These are phyloP conservation scores for Isoetes taiwanensis DNA, from an alignment of 75 land plant genomes.

Conservation along the genomic window DNA sequence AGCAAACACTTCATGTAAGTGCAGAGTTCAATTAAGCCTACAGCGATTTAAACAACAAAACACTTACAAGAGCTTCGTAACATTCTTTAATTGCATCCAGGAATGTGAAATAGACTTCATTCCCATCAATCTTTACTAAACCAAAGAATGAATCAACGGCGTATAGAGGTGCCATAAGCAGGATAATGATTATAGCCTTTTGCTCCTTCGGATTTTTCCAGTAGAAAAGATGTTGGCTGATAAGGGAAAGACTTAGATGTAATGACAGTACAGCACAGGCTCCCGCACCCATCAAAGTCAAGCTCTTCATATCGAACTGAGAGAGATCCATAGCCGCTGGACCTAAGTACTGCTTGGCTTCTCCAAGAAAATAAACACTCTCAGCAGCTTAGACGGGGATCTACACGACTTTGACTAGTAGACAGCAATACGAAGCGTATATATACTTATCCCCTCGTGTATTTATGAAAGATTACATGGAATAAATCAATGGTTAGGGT, in stretches of 20 bases:
- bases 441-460: too few relatives aligned
- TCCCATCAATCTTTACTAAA: constrained; percentile 54
- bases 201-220: constrained; percentile 99
- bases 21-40: not conserved
- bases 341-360: too few relatives aligned
- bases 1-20: not conserved
- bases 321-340: constrained; percentile 56
- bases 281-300: constrained; percentile 54
- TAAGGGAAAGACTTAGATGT: constrained; percentile 67
- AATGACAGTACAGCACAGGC: constrained; percentile 42
- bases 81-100: constrained; percentile 86
- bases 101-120: constrained; percentile 63
- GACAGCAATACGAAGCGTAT: too few relatives aligned
- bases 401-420: too few relatives aligned
- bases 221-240: constrained; percentile 77
- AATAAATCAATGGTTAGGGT: too few relatives aligned
- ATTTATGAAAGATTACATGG: too few relatives aligned
- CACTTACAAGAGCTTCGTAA: constrained; percentile 79
- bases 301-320: constrained; percentile 35
- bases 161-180: constrained; percentile 97
- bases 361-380: too few relatives aligned
- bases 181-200: constrained; percentile 68
- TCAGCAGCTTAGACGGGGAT: too few relatives aligned
- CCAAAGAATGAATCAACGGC: constrained; percentile 77
- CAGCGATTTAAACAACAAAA: not conserved